A percentile compares a stretch with the other conserved stretches of the same genome.
Evolutionary conservation across 345 rosid species (phyloP).

Genomic region (Excoecaria agallocha): DNA sequence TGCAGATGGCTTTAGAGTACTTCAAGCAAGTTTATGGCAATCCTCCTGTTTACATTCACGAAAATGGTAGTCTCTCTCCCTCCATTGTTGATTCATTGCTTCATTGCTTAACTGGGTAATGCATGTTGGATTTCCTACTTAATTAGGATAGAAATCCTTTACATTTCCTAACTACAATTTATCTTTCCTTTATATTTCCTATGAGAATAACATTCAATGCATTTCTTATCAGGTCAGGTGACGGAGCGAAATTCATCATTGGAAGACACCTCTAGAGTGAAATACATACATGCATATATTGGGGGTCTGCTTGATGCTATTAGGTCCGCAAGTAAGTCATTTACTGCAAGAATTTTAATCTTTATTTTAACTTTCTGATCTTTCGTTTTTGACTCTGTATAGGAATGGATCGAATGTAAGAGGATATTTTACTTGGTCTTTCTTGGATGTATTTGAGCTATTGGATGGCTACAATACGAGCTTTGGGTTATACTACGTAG

Average conservation of each 20-base stretch:
- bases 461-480: constrained; percentile 36
- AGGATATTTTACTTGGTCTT: constrained; percentile 55
- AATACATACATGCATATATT: too few relatives aligned
- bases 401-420: constrained; percentile 47
- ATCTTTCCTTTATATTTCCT: too few relatives aligned
- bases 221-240: constrained; percentile 39
- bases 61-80: constrained; percentile 37
- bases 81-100: background rate
- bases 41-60: constrained; percentile 41
- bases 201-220: background rate
- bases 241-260: constrained; percentile 33
- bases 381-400: background rate
- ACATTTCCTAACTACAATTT: too few relatives aligned
- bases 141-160: too few relatives aligned
- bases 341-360: too few relatives aligned
- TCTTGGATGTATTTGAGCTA: constrained; percentile 40
- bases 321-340: too few relatives aligned
- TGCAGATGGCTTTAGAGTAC: constrained; percentile 32
- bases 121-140: too few relatives aligned
- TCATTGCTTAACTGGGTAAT: too few relatives aligned
- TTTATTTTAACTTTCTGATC: too few relatives aligned
- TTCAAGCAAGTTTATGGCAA: constrained; percentile 39
- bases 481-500: constrained; percentile 47
- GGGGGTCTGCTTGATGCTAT: too few relatives aligned
- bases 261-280: constrained; percentile 6